Evolutionary conservation across 345 rosid genomes (phyloP).

Genomic region (Barbarea vulgaris): DNA sequence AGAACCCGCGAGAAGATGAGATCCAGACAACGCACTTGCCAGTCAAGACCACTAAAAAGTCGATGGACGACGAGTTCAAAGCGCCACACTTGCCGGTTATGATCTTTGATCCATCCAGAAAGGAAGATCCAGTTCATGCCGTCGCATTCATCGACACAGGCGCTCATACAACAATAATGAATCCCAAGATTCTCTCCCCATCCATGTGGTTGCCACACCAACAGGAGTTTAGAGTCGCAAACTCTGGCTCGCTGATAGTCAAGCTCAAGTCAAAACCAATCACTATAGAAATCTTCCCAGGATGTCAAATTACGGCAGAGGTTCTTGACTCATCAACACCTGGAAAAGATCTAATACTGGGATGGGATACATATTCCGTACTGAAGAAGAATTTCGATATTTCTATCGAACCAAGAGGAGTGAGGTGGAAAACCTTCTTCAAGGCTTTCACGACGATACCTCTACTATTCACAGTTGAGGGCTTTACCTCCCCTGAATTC

Average conservation of each 20-base stretch:
- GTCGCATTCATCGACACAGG: neutral
- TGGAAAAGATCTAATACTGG: too few species aligned
- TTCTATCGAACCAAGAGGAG: too few species aligned
- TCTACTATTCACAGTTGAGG: too few species aligned
- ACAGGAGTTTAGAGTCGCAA: neutral
- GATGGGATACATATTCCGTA: too few species aligned
- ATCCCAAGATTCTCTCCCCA: neutral
- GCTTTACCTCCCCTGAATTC: too few species aligned
- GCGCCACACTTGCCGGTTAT: neutral
- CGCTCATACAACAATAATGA: neutral
- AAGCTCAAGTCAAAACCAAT: neutral
- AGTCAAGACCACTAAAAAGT: too few species aligned
- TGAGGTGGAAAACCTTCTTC: too few species aligned
- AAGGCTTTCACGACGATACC: too few species aligned
- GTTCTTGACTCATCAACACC: too few species aligned
- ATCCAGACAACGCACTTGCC: neutral
- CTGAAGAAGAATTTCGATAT: too few species aligned
- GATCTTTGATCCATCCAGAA: neutral
- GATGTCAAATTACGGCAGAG: neutral
- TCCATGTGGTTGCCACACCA: neutral
- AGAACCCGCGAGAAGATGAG: neutral
- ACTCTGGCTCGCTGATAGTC: fast-evolving
- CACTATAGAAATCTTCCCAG: neutral
- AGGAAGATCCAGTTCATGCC: neutral
- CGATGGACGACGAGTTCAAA: too few species aligned